phyloP scores from a whole-genome alignment of 306 rosid genomes.

The Cucumis melo region DNA sequence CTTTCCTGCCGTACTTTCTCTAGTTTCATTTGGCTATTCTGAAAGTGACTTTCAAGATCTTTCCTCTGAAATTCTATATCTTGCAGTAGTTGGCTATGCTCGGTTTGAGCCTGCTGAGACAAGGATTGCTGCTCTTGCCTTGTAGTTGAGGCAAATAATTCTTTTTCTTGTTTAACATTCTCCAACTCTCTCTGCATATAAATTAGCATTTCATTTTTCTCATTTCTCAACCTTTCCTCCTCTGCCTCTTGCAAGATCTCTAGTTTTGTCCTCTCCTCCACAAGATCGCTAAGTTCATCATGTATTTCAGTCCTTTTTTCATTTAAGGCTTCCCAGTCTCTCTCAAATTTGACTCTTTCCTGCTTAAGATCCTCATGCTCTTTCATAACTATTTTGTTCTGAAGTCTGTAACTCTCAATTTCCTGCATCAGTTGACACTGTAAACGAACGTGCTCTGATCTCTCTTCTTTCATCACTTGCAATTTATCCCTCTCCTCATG shows the following conservation, averaged over 20 bases:
- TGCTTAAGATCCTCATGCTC: constrained; percentile 62
- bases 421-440: constrained; percentile 62
- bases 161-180: constrained; percentile 57
- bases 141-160: constrained; percentile 46
- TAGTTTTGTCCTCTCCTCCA: constrained; percentile 48
- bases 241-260: constrained; percentile 34
- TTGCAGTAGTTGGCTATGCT: constrained; percentile 34
- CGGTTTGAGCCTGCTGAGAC: constrained; percentile 46
- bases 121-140: constrained; percentile 37
- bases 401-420: constrained; percentile 50
- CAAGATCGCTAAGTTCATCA: constrained; percentile 27
- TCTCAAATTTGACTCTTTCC: constrained; percentile 69
- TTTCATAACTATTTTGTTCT: constrained; percentile 30
- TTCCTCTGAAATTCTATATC: constrained; percentile 50
- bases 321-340: constrained; percentile 79
- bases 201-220: constrained; percentile 39
- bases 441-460: constrained; percentile 54
- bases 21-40: constrained; percentile 38
- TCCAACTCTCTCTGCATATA: constrained; percentile 43
- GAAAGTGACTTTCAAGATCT: constrained; percentile 52
- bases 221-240: constrained; percentile 53
- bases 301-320: constrained; percentile 47
- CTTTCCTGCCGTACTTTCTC: constrained; percentile 39
- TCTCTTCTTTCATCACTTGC: constrained; percentile 48
- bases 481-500: constrained; percentile 43